Percentiles rank a stretch among this genome's conserved stretches.
phyloP scores from a whole-genome alignment of 345 rosid species.

The Populus deltoides region DNA sequence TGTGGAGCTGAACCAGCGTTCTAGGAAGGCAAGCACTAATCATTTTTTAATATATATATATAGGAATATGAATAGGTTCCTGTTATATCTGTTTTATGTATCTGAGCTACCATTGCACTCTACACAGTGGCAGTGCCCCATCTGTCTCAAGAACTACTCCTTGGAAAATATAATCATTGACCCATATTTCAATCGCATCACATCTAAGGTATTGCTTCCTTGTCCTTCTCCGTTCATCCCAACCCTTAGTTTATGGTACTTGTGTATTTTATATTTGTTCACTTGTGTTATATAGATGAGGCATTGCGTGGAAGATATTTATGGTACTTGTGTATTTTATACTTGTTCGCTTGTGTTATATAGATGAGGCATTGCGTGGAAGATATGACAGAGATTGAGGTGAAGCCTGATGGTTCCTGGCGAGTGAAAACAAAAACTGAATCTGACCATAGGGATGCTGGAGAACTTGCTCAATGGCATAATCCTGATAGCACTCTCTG shows the following conservation, averaged over 20 bases:
- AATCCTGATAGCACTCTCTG: constrained; percentile 63
- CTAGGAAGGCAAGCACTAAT: constrained; percentile 72
- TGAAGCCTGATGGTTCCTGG: constrained; percentile 97
- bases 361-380: constrained; percentile 88
- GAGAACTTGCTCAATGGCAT: constrained; percentile 85
- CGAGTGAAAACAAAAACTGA: constrained; percentile 80
- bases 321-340: neutral
- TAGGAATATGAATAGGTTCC: no score
- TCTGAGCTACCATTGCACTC: constrained; percentile 25
- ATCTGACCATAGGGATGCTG: constrained; percentile 70
- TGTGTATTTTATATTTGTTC: neutral
- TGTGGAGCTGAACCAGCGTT: constrained; percentile 93
- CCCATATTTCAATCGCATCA: constrained; percentile 85
- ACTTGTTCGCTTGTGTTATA: neutral
- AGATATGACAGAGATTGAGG: constrained; percentile 80
- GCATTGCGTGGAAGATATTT: constrained; percentile 69
- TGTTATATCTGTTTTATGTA: neutral
- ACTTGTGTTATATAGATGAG: constrained; percentile 50
- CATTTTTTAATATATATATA: neutral
- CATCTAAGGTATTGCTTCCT: constrained; percentile 56
- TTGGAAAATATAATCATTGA: constrained; percentile 78
- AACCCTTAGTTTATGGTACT: neutral
- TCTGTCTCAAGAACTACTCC: constrained; percentile 87
- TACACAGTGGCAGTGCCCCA: constrained; percentile 97
- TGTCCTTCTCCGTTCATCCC: constrained; percentile 5